Evolutionary conservation across 2,329 filamentous ascomycete genomes (phyloP), one percentile per base, ranked within the genome.

Genomic region (Scopulariopsis brevicaulis): DNA sequence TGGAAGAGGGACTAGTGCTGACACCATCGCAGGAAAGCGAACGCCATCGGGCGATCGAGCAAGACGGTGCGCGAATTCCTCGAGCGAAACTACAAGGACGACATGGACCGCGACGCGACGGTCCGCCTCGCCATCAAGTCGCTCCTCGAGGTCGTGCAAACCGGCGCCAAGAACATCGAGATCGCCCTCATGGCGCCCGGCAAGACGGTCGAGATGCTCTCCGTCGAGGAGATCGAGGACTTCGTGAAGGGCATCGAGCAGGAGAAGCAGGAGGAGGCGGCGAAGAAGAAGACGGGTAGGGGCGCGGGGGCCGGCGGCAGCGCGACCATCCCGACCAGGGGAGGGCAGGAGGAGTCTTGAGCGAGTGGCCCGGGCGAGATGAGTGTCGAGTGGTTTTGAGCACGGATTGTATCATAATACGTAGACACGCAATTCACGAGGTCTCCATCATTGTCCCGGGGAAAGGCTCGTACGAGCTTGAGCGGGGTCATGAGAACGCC

Each of bases 231-330:
- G 68, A 99, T 99, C 68, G 94, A 99, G 79, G 83, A 84, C 65
- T 96, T 96, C 69, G 95, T 99, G 69, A 97, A 97, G 85, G 94
- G 85, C 74, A 99, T 99, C 73, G 96, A 99, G 79, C 89, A 92
- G 67, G 95, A 99, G 82, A 99, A 99, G 83, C 92, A 96, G 71
- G 94, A 97, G 74, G 94, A 99, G 78, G 93, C 93, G 25, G 90
- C 90, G 48, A 96, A 91, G 82, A 96, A 96, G 86, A 95, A 96
- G 85, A 89, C 84, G 52, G 87, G 89, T 60, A 80, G 86, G 65
- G 82, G 83, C 61, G 81, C 85, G n/a, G 86, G 85, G 59, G 83
- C 81, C 55, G 85, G 85, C 53, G 85, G 85, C 53, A 85, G 76
- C 64, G 84, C 89, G 20, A 82, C 89, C 51, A 90, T 94, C 67